These are phyloP conservation scores for Penicillium alfredii DNA, from an alignment of 495 filamentous ascomycete genomes.

Conservation along the genomic window DNA sequence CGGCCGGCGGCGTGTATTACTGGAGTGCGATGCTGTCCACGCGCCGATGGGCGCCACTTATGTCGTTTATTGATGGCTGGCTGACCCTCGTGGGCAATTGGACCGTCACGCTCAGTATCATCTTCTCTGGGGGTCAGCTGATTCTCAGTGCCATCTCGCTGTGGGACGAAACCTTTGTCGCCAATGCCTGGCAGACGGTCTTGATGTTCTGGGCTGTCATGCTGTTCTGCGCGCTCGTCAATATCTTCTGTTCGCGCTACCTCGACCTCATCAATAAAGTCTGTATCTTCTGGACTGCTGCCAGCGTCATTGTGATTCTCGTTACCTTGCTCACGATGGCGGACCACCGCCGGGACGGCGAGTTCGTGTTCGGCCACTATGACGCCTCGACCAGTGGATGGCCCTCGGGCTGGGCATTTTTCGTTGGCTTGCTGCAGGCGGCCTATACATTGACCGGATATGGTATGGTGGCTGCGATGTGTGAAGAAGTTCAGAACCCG, in stretches of 20 bases:
- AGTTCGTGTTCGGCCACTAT: constrained; percentile 58
- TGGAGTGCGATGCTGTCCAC: constrained; percentile 63
- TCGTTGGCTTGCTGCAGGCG: constrained; percentile 56
- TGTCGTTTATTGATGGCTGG: constrained; percentile 71
- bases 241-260: constrained; percentile 51
- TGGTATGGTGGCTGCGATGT: constrained; percentile 54
- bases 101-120: constrained; percentile 45
- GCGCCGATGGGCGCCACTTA: constrained; percentile 52
- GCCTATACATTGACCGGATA: constrained; percentile 57
- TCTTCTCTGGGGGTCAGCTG: constrained; percentile 50
- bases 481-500: constrained; percentile 65
- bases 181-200: constrained; percentile 57
- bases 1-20: constrained; percentile 63
- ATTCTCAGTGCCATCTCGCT: constrained; percentile 57
- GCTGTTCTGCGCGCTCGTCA: constrained; percentile 49
- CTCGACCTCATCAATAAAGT: constrained; percentile 62
- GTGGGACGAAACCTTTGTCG: constrained; percentile 56
- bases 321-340: constrained; percentile 55
- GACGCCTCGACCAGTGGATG: constrained; percentile 54
- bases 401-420: constrained; percentile 58
- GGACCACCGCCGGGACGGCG: constrained; percentile 41
- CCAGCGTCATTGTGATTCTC: constrained; percentile 55
- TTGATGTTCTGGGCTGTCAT: constrained; percentile 63
- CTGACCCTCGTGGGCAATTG: constrained; percentile 70
- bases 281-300: constrained; percentile 61